Evolutionary conservation across 768 basidiomycete genomes (phyloP), one percentile per base, ranked within the genome.

Genomic region (Calocybe indica): DNA sequence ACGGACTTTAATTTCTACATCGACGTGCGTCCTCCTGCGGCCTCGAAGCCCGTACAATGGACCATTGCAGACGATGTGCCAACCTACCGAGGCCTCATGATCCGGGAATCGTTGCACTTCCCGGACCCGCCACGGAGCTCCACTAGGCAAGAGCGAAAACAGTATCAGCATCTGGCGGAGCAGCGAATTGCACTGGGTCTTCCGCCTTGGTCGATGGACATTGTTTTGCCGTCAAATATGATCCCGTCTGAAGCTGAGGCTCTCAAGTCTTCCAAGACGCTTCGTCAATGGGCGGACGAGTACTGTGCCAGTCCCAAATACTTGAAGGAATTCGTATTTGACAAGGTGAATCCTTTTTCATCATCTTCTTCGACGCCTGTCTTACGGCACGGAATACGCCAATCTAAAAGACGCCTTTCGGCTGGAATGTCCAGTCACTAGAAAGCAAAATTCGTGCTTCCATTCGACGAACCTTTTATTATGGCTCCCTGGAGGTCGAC

Each of bases 271-370:
- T 80, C 80, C 11, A 78, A 76, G 65, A 75, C 82, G 0, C 59
- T 90, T 37, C 70, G 85, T 31, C 74, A 84, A 49, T 92, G 90
- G 90, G 88, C 88, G 6, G 87, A 91, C 54, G 82, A 85, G 47
- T 92, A 89, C 56, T 90, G 88, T 49, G 72, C 75, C 22, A 85
- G 83, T 56, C 69, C 62, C 6, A 90, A 84, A 55, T 62, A 73
- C 11, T 67, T 92, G 52, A 92, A 91, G 61, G 88, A 91, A 63
- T 89, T 92, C 58, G 72, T 76, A 5, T 86, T 89, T 52, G 67
- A 74, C 15, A 88, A 88, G 70, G 83, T 83, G 49, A 10, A 29
- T 37, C 45, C 37, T 31, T 34, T 45, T 47, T 29, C 28, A 34
- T 11, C 14, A 30, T 43, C 13, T 37, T 46, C 22, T 40, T 14